Conservation (phyloP, 1,284 basidiomycete genomes). For the Irpex sp. region DNA sequence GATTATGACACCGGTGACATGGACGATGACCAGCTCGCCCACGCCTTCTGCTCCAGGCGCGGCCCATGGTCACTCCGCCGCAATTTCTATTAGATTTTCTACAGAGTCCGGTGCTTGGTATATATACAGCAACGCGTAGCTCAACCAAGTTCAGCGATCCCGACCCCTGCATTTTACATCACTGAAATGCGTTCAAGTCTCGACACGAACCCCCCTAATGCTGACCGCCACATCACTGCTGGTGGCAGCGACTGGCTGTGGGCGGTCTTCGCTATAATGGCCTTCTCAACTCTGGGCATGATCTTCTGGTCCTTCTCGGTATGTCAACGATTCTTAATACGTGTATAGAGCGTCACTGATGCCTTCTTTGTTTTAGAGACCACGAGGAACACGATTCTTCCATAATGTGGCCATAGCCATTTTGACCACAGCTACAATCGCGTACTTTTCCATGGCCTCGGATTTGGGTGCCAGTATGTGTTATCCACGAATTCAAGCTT, state of each 20-base stretch:
- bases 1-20: no score
- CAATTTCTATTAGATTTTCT: no score
- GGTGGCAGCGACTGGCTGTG: slow-evolving; percentile 9
- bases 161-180: no score
- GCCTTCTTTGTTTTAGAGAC: background rate
- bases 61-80: no score
- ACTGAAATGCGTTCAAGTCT: background rate
- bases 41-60: no score
- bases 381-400: slow-evolving; percentile 9
- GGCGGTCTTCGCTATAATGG: slow-evolving; percentile 8
- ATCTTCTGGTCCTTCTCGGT: background rate
- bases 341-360: background rate
- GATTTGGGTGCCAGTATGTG: slow-evolving; percentile 11
- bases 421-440: slow-evolving; percentile 9
- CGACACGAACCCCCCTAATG: slow-evolving; percentile 7
- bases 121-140: no score
- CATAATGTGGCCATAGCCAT: slow-evolving; percentile 10
- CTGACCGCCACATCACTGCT: slow-evolving; percentile 5
- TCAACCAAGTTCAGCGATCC: no score
- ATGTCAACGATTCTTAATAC: background rate
- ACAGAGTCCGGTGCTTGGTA: no score
- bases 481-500: background rate
- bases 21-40: no score
- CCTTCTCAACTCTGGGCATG: slow-evolving; percentile 1
- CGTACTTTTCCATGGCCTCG: slow-evolving; percentile 12